These are phyloP conservation scores for Candida pini DNA, from an alignment of 805 yeast species.

Conservation along the genomic window DNA sequence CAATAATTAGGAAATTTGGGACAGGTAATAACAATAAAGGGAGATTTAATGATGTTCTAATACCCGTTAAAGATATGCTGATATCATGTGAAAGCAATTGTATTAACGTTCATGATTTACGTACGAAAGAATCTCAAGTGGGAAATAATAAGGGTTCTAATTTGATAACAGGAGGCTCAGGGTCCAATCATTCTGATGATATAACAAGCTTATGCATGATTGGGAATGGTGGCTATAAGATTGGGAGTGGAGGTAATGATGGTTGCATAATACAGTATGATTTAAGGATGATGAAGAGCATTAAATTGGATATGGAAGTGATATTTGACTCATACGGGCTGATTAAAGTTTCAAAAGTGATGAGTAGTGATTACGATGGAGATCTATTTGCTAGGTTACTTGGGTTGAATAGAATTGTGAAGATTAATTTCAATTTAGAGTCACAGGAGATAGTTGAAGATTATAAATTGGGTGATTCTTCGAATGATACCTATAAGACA, in stretches of 20 bases:
- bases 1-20: background rate
- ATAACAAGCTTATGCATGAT: constrained; percentile 5
- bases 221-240: constrained; percentile 1
- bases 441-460: background rate
- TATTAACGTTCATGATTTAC: constrained; percentile 10
- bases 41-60: no score
- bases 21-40: no score
- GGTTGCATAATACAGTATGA: constrained; percentile 14
- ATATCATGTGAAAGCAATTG: constrained; percentile 8
- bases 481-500: background rate
- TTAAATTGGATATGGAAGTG: constrained; percentile 11
- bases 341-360: constrained; percentile 11
- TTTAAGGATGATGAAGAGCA: constrained; percentile 7
- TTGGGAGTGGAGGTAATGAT: constrained; percentile 16
- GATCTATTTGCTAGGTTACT: background rate
- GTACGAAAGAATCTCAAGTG: constrained; percentile 2
- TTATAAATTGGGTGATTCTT: background rate
- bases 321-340: constrained; percentile 6
- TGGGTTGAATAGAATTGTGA: background rate
- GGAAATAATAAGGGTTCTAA: background rate
- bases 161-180: background rate
- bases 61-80: constrained; percentile 7
- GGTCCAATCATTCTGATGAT: constrained; percentile 12
- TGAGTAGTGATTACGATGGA: background rate
- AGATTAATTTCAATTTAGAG: background rate